Evolutionary conservation across 2,329 filamentous ascomycete species (phyloP).

Genomic region (Metarhizium anisopliae): DNA sequence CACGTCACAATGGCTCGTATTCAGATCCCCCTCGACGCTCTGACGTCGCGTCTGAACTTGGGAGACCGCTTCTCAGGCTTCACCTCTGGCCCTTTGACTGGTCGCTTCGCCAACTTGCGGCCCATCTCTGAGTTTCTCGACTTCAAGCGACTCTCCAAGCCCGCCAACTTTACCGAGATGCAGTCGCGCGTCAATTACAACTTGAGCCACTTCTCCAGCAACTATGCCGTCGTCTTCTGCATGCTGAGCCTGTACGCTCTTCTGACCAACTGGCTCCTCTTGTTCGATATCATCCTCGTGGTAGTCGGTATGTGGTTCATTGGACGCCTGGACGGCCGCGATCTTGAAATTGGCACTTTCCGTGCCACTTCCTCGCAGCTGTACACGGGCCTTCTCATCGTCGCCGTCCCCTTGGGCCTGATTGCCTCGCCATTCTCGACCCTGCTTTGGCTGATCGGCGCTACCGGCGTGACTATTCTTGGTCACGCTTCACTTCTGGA

Average conservation of each 20-base stretch:
- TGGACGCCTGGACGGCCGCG: conserved; percentile 77
- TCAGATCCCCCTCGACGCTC: conserved; percentile 81
- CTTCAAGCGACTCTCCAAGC: conserved; percentile 91
- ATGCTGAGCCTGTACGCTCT: conserved; percentile 96
- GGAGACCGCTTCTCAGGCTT: conserved; percentile 77
- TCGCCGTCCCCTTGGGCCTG: conserved; percentile 77
- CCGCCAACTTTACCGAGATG: conserved; percentile 79
- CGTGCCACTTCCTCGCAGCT: conserved; percentile 85
- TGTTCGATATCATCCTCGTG: conserved; percentile 89
- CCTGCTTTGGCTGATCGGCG: conserved; percentile 91
- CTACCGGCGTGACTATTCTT: conserved; percentile 84
- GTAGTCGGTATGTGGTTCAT: conserved; percentile 84
- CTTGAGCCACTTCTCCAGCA: conserved; percentile 93
- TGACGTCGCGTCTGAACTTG: conserved; percentile 86
- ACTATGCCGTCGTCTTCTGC: conserved; percentile 87
- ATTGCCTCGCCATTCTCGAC: conserved; percentile 78
- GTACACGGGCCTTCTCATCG: conserved; percentile 77
- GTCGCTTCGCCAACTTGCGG: conserved; percentile 85
- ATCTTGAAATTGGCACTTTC: conserved; percentile 77
- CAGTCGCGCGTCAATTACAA: conserved; percentile 97
- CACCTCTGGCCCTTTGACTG: conserved; percentile 66
- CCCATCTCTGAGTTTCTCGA: conserved; percentile 92
- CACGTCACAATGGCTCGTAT: conserved; percentile 63
- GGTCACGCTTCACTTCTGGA: conserved; percentile 95
- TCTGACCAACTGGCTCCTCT: conserved; percentile 74